Evolutionary conservation across 371 early-diverging fungal genomes (phyloP).

Genomic region (Funneliformis caledonium): DNA sequence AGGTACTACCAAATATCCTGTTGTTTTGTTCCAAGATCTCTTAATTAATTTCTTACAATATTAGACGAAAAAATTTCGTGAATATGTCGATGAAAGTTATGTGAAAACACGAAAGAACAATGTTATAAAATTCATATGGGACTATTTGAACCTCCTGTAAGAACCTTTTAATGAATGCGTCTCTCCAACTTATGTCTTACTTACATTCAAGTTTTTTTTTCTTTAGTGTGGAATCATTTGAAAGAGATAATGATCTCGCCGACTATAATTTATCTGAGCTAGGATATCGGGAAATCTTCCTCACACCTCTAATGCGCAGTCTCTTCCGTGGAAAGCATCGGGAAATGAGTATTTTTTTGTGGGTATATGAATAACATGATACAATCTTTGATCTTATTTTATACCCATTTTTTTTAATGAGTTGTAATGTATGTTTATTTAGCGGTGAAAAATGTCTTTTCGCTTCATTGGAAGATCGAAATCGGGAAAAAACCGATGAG

Average conservation of each 20-base stretch:
- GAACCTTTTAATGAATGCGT: background rate
- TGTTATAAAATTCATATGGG: conserved; percentile 5
- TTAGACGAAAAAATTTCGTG: background rate
- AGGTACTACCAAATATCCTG: background rate
- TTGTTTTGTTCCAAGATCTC: background rate
- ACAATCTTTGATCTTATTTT: conserved; percentile 10
- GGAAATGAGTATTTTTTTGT: conserved; percentile 20
- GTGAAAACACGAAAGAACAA: background rate
- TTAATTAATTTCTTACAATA: background rate
- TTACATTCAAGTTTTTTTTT: background rate
- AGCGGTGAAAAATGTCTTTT: conserved; percentile 17
- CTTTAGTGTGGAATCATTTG: conserved; percentile 25
- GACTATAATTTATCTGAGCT: conserved; percentile 1
- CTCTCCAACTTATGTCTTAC: background rate
- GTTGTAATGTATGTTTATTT: background rate
- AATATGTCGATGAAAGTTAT: background rate
- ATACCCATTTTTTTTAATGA: background rate
- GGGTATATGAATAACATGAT: conserved; percentile 12
- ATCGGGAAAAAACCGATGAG: background rate
- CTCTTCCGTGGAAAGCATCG: background rate
- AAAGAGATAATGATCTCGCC: background rate
- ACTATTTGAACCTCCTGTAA: conserved; percentile 7
- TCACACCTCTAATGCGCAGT: background rate
- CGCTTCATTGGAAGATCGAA: conserved; percentile 4
- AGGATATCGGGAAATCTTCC: conserved; percentile 11